A percentile compares a stretch with the other conserved stretches of the same genome.
phyloP scores from a whole-genome alignment of 2,329 filamentous ascomycete genomes.

The Fusarium penzigii region DNA sequence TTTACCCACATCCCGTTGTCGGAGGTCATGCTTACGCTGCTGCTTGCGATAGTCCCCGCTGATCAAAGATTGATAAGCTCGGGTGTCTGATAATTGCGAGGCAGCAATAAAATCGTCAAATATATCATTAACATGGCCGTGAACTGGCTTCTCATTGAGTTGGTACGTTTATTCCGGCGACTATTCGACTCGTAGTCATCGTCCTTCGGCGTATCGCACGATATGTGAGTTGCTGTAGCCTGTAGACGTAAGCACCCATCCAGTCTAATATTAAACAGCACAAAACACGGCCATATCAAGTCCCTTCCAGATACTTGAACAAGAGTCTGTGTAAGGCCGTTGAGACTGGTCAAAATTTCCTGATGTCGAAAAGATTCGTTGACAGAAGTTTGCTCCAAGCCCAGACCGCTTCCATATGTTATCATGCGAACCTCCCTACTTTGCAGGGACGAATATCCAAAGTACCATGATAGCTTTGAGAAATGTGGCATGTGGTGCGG shows the following conservation, averaged over 20 bases:
- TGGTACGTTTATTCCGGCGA: too few species aligned
- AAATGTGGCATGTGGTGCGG: background rate
- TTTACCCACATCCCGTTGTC: constrained; percentile 12
- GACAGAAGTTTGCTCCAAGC: background rate
- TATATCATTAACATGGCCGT: background rate
- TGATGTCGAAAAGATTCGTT: background rate
- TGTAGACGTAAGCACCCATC: too few species aligned
- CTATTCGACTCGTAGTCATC: too few species aligned
- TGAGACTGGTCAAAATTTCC: background rate
- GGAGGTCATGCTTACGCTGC: constrained; percentile 13
- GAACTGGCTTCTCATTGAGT: background rate
- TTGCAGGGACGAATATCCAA: background rate
- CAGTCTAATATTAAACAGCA: too few species aligned
- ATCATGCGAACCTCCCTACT: constrained; percentile 5
- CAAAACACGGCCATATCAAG: too few species aligned
- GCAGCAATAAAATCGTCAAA: background rate
- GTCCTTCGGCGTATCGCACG: too few species aligned
- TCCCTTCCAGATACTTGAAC: too few species aligned
- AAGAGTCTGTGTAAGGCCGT: background rate
- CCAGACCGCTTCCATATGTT: constrained; percentile 8
- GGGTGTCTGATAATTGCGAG: background rate
- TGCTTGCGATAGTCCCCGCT: constrained; percentile 7
- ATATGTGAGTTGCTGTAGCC: too few species aligned
- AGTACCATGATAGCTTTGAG: background rate
- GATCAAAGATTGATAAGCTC: constrained; percentile 23